Evolutionary conservation across 768 basidiomycete genomes (phyloP), one percentile per base, ranked within the genome.

Genomic region (Kondoa subrosea): DNA sequence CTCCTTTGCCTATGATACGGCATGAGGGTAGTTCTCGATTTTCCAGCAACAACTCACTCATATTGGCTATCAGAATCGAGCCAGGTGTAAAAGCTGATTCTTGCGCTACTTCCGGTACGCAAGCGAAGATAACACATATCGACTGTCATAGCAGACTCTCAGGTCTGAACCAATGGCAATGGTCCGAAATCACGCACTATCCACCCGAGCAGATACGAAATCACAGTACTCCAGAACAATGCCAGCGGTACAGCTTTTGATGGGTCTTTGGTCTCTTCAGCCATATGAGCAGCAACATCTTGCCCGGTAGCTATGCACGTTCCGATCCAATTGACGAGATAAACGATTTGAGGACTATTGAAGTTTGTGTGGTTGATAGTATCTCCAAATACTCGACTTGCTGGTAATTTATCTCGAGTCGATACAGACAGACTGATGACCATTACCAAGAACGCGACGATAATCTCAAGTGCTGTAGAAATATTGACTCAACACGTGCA

Each of bases 241-340:
- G 78, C 78, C 26, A 77, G 72, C 14, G 79, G 79, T 0, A 80
- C 78, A 30, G 77, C 77, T 33, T 77, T 40, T 0, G 76, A 72
- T 2, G 79, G 79, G 33, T 73, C 73, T 67, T 76, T 75, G 15
- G 78, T 78, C 63, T 80, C 79, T 68, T 80, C 79, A 0, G 78
- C 77, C 69, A 80, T 76, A 67, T 80, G 79, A 2, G 77, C 77
- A 30, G 75, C 76, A 1, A 77, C 77, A 68, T 80, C 79, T 71
- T 76, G 69, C 1, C 79, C 79, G 26, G 76, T 76, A 2, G 77
- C 77, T 31, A 80, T 76, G 26, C 75, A 77, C 15, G 75, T 76
- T 63, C 75, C 72, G 30, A 74, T 73, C 77, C 77, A 78, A 0
- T 73, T 78, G 26, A 80, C 66, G 58, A 80, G 68, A 68, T 77